Base-by-base conservation (phyloP, 1,284 basidiomycete genomes). In the Violaceomyces palustris region DNA sequence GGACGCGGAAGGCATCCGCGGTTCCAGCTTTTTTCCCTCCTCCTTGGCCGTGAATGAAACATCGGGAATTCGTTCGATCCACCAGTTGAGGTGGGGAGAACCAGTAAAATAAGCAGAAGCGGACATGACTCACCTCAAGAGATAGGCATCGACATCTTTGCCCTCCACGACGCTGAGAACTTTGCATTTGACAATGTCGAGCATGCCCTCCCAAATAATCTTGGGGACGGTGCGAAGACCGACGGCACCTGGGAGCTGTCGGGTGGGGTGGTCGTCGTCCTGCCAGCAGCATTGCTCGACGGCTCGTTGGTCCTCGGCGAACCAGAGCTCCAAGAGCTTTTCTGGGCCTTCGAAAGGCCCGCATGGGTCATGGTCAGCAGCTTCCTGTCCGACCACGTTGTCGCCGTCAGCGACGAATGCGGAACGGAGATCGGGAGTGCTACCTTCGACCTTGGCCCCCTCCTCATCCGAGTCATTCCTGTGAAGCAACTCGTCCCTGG, bases 261-360 rank as follows among this genome's bases (percentile, higher is more conserved):
- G n/a, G n/a, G n/a, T n/a, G n/a, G n/a, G n/a, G 30, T 63, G 43
- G 36, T 37, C 42, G 37, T 44, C 45, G 29, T 51, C 55, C 17
- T 53, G 39, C 55, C 50, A 53, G 8, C 22, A 37, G 42, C 64
- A 47, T 39, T 50, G 30, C 44, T 35, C 55, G 30, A 58, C 46
- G 25, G 50, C 48, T 76, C 75, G 65, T 76, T 80, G 56, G 76
- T 78, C 59, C 75, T 72, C 27, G 74, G 88, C 84, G 74, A 98
- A 98, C 94, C 94, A 98, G 45, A 98, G 83, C 77, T 98, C 94
- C 43, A 98, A 82, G 31, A 97, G 82, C 76, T 99, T 99, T 78
- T 99, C 94, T 49, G 93, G 88, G 1, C 75, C 75, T 59, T 72
- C 70, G 42, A 75, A 75, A 10, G 71, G 69, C 7, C 68, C 69